Conservation (phyloP, 306 rosid genomes). For the Heteromeles arbutifolia region DNA sequence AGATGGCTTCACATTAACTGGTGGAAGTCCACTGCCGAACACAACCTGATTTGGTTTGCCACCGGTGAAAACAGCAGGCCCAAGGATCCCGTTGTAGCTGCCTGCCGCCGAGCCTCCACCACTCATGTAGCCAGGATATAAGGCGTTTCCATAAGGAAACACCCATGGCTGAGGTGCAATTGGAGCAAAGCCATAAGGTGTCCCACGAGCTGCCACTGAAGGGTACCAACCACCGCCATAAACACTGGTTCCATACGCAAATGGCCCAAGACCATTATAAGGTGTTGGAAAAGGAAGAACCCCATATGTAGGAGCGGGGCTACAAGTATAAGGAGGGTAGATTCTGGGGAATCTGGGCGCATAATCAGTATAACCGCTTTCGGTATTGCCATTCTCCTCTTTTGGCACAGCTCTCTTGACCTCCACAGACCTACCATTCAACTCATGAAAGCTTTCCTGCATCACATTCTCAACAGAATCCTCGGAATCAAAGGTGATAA, state of each 20-base stretch:
- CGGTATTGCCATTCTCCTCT: constrained; percentile 35
- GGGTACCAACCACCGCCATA: constrained; percentile 59
- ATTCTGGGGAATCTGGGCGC: constrained; percentile 6
- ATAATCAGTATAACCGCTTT: constrained; percentile 17
- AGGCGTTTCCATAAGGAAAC: constrained; percentile 31
- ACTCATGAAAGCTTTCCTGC: constrained; percentile 54
- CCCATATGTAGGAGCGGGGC: constrained; percentile 25
- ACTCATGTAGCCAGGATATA: constrained; percentile 27
- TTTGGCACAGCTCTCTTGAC: constrained; percentile 89
- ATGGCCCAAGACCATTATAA: constrained; percentile 30
- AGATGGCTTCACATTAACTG: constrained; percentile 21
- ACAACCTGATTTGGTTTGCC: constrained; percentile 30
- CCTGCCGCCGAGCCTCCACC: constrained; percentile 28
- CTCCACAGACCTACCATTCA: constrained; percentile 73
- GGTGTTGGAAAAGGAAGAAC: constrained; percentile 30
- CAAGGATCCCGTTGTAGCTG: constrained; percentile 29
- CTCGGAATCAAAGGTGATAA: constrained; percentile 66
- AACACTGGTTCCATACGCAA: constrained; percentile 25
- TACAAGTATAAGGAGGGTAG: constrained; percentile 14
- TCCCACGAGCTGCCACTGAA: constrained; percentile 36
- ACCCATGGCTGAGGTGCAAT: constrained; percentile 32
- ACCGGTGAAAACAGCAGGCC: constrained; percentile 17
- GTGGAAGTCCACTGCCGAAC: constrained; percentile 22
- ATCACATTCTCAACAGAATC: constrained; percentile 61
- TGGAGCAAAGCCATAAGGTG: constrained; percentile 41